phyloP scores from a whole-genome alignment of 352 stramenopile species.

The Saprolegnia diclina region DNA sequence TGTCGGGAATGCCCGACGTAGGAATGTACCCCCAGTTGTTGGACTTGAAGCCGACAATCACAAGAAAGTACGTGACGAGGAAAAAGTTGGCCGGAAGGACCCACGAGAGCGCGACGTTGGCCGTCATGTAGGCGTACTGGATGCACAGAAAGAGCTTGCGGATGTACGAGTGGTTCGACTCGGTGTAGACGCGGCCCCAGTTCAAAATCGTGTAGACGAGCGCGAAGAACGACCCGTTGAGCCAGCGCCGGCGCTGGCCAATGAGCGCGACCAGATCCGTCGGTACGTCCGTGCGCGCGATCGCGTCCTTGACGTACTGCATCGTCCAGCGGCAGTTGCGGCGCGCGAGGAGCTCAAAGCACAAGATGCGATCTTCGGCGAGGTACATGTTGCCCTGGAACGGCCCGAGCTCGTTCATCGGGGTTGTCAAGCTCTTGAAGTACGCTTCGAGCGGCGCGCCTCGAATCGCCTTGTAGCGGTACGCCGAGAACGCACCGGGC shows the following conservation, averaged over 20 bases:
- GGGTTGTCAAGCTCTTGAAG: conserved; percentile 34
- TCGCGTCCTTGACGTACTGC: conserved; percentile 35
- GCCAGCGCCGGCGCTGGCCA: conserved; percentile 36
- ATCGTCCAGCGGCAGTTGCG: conserved; percentile 33
- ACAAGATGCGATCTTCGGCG: conserved; percentile 38
- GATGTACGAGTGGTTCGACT: conserved; percentile 31
- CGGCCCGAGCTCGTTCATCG: conserved; percentile 32
- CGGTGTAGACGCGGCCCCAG: conserved; percentile 35
- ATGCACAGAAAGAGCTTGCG: conserved; percentile 32
- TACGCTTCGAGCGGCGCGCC: conserved; percentile 35
- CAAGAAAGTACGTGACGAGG: conserved; percentile 28
- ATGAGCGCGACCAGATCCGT: conserved; percentile 34
- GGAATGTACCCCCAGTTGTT: conserved; percentile 29
- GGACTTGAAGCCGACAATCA: conserved; percentile 21
- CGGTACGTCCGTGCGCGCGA: conserved; percentile 38
- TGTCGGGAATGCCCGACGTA: conserved; percentile 8
- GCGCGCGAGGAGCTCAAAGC: conserved; percentile 37
- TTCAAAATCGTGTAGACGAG: conserved; percentile 33
- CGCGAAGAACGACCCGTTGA: conserved; percentile 40
- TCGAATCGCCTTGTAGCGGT: conserved; percentile 33
- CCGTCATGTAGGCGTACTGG: conserved; percentile 32
- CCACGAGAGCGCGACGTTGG: conserved; percentile 30
- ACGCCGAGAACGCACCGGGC: conserved; percentile 37
- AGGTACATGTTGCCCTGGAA: conserved; percentile 43
- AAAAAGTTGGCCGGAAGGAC: conserved; percentile 28